Evolutionary conservation across 2,329 filamentous ascomycete genomes (phyloP), one percentile per base, ranked within the genome.

Genomic region (Thermoascus crustaceus): DNA sequence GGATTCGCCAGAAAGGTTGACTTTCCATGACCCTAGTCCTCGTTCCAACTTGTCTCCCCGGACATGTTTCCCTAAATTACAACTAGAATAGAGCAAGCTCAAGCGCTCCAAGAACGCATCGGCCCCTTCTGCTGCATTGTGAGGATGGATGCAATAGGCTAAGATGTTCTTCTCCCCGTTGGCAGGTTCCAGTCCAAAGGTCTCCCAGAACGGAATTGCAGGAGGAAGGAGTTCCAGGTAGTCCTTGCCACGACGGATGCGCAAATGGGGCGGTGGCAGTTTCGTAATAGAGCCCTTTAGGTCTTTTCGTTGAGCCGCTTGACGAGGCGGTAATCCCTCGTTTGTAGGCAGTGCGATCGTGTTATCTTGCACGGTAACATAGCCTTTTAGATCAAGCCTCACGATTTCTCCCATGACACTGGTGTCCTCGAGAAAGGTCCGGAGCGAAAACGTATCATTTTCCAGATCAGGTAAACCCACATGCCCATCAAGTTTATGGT

Each of bases 171-270:
- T 80, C 1, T 64, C 40, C 2, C 73, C 70, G 48, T 66, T 68
- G 24, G 66, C 64, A 21, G 76, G 76, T 25, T 70, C 68, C 7
- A 80, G 57, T 11, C 72, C 73, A 25, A 80, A 67, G 2, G 72
- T 66, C 43, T 79, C 75, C 76, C 76, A 80, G 45, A 79, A 80
- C 2, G 64, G 57, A 32, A 78, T 50, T 4, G 74, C 70, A 6
- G 75, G 63, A 3, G 75, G 70, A 9, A 77, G 60, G 32, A 76
- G 57, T 42, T 77, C 73, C 52, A 76, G 66, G 5, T 58, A 63
- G 23, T 64, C 63, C 24, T 72, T 69, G 6, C 66, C 68, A 20
- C 75, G 69, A 34, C 68, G 69, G 8, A 79, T 57, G 23, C 69
- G 67, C 20, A 80, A 49, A 47, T 74, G 68, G 3, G 73, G 73